These are phyloP conservation scores for Lathyrus tuberosus DNA, from an alignment of 306 rosid species.

Conservation along the genomic window DNA sequence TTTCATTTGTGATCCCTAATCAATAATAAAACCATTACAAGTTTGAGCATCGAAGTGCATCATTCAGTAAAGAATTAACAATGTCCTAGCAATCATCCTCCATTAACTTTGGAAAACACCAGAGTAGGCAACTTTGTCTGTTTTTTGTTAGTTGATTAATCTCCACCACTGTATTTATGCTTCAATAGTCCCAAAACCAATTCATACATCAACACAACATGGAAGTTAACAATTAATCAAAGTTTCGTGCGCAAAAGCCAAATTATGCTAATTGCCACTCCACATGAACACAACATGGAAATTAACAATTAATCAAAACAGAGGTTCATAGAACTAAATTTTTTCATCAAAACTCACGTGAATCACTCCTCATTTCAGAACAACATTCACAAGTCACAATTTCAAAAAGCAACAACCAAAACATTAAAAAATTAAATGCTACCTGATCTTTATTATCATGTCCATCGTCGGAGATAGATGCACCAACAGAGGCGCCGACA, in stretches of 20 bases:
- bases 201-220: neutral
- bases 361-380: too few species aligned
- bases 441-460: too few species aligned
- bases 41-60: constrained; percentile 29
- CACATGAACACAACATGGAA: constrained; percentile 4
- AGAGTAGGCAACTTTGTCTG: constrained; percentile 9
- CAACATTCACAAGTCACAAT: too few species aligned
- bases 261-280: neutral
- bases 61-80: constrained; percentile 27
- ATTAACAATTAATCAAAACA: constrained; percentile 4
- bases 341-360: too few species aligned
- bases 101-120: neutral
- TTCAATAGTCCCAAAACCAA: neutral
- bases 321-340: too few species aligned
- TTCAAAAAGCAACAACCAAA: too few species aligned
- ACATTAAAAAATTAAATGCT: too few species aligned
- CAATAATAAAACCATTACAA: constrained; percentile 27
- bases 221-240: neutral
- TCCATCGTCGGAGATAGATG: too few species aligned
- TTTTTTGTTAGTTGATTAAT: constrained; percentile 1
- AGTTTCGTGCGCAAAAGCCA: neutral
- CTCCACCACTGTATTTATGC: constrained; percentile 7
- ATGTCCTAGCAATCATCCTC: neutral
- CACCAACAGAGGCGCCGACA: too few species aligned
- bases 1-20: constrained; percentile 85